phyloP scores from a whole-genome alignment of 208 protist species.

The Acanthamoeba sp. region DNA sequence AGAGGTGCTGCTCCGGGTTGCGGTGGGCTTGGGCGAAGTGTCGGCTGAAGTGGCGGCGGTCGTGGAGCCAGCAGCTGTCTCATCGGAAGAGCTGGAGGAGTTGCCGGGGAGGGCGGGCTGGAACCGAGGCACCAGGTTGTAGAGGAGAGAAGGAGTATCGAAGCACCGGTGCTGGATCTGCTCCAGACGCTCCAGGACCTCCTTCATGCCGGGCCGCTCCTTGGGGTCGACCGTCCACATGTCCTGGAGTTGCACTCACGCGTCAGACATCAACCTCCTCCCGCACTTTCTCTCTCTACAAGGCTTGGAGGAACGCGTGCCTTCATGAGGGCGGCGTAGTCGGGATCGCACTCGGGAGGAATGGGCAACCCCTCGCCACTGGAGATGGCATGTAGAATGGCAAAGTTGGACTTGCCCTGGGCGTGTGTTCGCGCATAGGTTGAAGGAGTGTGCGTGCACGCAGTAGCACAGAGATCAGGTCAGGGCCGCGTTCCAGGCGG shows the following conservation, averaged over 20 bases:
- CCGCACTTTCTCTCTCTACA: not conserved
- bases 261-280: too few relatives aligned
- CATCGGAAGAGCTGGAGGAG: not conserved
- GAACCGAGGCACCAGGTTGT: not conserved
- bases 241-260: too few relatives aligned
- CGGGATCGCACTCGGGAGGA: not conserved
- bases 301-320: not conserved
- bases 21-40: too few relatives aligned
- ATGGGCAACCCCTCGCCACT: not conserved
- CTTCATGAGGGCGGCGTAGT: conserved; percentile 48
- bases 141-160: not conserved
- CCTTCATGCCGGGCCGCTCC: conserved; percentile 20
- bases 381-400: not conserved
- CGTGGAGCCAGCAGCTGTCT: not conserved
- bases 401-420: not conserved
- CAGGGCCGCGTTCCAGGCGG: too few relatives aligned
- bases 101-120: too few relatives aligned
- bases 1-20: too few relatives aligned
- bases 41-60: too few relatives aligned
- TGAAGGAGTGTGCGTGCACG: too few relatives aligned
- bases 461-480: not conserved
- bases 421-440: too few relatives aligned
- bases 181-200: not conserved
- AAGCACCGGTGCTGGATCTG: not conserved
- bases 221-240: not conserved